Conservation (phyloP, 371 early-diverging fungal genomes). For the Mortierella sp. region DNA sequence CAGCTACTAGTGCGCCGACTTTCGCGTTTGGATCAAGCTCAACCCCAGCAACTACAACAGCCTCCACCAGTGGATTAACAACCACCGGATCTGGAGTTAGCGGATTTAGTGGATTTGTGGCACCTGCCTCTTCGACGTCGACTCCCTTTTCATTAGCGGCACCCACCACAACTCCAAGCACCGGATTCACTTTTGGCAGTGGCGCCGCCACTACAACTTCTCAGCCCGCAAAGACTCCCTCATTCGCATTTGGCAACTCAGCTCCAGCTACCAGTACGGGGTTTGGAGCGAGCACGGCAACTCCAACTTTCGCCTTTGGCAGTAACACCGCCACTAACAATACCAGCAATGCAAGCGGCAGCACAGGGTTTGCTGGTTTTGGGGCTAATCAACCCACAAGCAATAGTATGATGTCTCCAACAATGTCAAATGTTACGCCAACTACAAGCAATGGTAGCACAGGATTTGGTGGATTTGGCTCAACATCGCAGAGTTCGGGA, state of each 20-base stretch:
- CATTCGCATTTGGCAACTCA: constrained; percentile 1
- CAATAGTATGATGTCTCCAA: constrained; percentile 17
- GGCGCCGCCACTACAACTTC: neutral
- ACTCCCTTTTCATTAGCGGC: neutral
- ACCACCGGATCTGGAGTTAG: neutral
- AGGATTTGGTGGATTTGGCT: constrained; percentile 4
- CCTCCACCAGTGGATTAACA: neutral
- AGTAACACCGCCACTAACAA: neutral
- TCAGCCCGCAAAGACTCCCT: constrained; percentile 3
- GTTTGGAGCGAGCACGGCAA: neutral
- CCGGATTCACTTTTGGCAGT: constrained; percentile 19
- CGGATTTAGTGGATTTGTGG: constrained; percentile 15
- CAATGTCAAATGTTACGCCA: constrained; percentile 7
- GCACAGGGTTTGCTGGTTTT: neutral
- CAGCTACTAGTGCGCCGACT: constrained; percentile 2
- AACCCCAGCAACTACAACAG: neutral
- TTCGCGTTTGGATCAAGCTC: constrained; percentile 23
- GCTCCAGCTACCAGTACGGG: neutral
- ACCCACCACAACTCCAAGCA: neutral
- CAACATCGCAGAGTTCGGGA: constrained; percentile 3
- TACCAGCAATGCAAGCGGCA: too few relatives aligned
- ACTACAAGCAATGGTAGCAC: neutral
- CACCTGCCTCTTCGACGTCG: neutral
- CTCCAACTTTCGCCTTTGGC: constrained; percentile 16
- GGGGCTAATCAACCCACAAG: constrained; percentile 7